Evolutionary conservation across 1,284 basidiomycete species (phyloP).

Genomic region (Golubevia sp.): DNA sequence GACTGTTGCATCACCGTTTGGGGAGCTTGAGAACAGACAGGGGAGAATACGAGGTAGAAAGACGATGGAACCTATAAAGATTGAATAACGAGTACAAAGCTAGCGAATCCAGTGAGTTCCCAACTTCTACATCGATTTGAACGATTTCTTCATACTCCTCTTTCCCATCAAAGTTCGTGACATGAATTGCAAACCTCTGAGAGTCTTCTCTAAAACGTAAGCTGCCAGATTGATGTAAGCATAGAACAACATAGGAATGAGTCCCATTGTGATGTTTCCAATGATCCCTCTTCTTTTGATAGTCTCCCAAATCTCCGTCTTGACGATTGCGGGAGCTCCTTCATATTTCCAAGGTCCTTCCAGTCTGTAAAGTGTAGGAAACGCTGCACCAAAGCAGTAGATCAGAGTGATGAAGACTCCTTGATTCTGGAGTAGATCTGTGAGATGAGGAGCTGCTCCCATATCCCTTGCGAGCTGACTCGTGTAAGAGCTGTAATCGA

Average conservation of each 20-base stretch:
- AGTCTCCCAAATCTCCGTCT: conserved; percentile 72
- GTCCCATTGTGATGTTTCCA: conserved; percentile 68
- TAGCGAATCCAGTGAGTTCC: too few species aligned
- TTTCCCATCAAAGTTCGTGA: background rate
- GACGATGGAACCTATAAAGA: too few species aligned
- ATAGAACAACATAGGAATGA: conserved; percentile 63
- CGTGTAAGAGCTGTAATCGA: conserved; percentile 69
- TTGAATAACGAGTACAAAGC: too few species aligned
- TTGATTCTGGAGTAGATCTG: conserved; percentile 66
- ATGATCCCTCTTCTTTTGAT: conserved; percentile 68
- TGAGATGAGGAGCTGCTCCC: conserved; percentile 67
- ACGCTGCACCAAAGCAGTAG: conserved; percentile 71
- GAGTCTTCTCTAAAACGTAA: conserved; percentile 44
- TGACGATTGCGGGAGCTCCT: conserved; percentile 63
- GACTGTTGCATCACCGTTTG: too few species aligned
- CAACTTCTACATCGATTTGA: background rate
- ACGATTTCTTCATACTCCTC: background rate
- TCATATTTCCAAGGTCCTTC: conserved; percentile 66
- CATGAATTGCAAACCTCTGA: conserved; percentile 2
- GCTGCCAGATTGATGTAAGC: conserved; percentile 62
- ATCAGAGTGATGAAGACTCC: conserved; percentile 68
- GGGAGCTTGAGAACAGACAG: too few species aligned
- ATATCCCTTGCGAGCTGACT: conserved; percentile 71
- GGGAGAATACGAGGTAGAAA: too few species aligned
- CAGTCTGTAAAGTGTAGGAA: conserved; percentile 71